Percentiles rank a stretch among this genome's conserved stretches.
These are phyloP conservation scores for Coemansia furcata DNA, from an alignment of 192 early-diverging fungal genomes.

Conservation along the genomic window DNA sequence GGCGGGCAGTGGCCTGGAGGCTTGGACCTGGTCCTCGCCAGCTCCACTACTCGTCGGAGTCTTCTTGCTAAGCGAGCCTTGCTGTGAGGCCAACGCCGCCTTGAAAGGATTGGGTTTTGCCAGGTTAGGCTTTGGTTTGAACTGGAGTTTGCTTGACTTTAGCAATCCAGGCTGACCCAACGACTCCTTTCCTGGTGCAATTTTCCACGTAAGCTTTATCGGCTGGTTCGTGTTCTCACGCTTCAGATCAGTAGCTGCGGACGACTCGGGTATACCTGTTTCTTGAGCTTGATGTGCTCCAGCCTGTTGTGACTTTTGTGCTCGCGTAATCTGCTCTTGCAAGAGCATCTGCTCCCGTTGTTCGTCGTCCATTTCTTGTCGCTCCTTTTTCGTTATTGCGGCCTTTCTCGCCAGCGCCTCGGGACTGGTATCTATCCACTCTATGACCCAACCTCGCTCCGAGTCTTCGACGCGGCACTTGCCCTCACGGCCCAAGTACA, in stretches of 20 bases:
- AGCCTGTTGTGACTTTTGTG: constrained; percentile 47
- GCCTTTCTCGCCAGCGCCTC: constrained; percentile 76
- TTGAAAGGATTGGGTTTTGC: constrained; percentile 38
- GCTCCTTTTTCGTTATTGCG: constrained; percentile 75
- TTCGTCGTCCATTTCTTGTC: constrained; percentile 82
- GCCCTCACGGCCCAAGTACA: constrained; percentile 81
- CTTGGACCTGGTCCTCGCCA: too few species aligned
- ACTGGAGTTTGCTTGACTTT: constrained; percentile 4
- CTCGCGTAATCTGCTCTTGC: constrained; percentile 80
- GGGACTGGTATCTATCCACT: constrained; percentile 89
- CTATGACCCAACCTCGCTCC: constrained; percentile 84
- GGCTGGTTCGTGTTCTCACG: constrained; percentile 16
- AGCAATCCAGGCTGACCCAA: not conserved
- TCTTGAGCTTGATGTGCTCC: not conserved
- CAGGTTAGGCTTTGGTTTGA: not conserved
- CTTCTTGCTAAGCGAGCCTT: constrained; percentile 1
- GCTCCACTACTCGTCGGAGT: not conserved
- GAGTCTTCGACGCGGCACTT: constrained; percentile 85
- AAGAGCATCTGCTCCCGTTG: constrained; percentile 75
- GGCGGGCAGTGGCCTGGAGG: not conserved
- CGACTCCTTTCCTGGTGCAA: not conserved
- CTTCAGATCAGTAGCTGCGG: constrained; percentile 25
- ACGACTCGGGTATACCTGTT: not conserved
- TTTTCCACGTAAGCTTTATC: constrained; percentile 27
- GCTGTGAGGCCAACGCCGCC: constrained; percentile 12